A percentile compares a stretch with the other conserved stretches of the same genome.
Evolutionary conservation across 495 filamentous ascomycete genomes (phyloP).

Genomic region (Aspergillus panamensis): DNA sequence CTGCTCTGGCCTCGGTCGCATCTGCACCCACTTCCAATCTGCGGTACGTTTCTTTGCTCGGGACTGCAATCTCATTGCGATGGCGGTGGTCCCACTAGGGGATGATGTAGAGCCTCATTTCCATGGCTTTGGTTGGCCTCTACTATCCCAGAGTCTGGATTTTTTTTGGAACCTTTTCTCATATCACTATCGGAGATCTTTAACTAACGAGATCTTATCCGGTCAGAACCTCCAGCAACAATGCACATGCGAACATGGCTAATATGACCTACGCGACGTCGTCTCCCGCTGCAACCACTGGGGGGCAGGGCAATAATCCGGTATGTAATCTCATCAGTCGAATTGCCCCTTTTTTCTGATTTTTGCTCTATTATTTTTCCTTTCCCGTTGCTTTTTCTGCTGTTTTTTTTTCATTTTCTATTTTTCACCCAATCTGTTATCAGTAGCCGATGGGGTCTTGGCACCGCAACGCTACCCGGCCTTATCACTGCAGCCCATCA

Average conservation of each 20-base stretch:
- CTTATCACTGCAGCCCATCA: conserved; percentile 43
- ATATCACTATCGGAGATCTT: conserved; percentile 15
- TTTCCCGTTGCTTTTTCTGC: conserved; percentile 22
- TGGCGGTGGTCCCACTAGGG: neutral
- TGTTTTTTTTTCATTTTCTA: conserved; percentile 23
- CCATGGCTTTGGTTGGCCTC: neutral
- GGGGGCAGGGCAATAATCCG: conserved; percentile 61
- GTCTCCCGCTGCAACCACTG: conserved; percentile 64
- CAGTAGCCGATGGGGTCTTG: conserved; percentile 34
- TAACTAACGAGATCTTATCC: conserved; percentile 33
- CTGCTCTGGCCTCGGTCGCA: conserved; percentile 61
- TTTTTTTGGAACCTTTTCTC: neutral
- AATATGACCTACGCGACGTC: conserved; percentile 61
- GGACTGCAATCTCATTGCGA: neutral
- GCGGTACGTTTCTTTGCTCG: conserved; percentile 51
- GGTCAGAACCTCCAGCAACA: conserved; percentile 47
- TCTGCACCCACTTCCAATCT: conserved; percentile 60
- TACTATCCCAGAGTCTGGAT: neutral
- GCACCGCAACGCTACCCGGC: conserved; percentile 35
- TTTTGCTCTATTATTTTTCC: conserved; percentile 7
- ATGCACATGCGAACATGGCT: conserved; percentile 50
- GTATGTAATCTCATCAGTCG: conserved; percentile 49
- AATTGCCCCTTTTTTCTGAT: conserved; percentile 5
- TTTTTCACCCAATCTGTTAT: conserved; percentile 35
- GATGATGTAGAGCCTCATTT: neutral